Evolutionary conservation across 495 filamentous ascomycete genomes (phyloP).

Genomic region (Astrothelium subdiscretum): DNA sequence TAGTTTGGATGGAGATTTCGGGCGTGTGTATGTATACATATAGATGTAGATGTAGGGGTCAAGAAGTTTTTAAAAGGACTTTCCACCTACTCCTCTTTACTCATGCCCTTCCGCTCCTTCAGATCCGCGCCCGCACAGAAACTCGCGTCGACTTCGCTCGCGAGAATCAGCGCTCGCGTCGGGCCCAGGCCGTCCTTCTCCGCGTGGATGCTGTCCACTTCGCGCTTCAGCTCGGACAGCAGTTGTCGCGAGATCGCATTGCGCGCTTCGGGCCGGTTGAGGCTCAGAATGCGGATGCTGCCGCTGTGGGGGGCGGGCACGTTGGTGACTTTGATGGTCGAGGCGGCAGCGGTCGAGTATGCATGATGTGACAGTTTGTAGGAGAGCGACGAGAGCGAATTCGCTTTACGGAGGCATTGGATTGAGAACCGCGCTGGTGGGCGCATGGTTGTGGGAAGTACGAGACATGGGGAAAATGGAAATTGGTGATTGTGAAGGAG

Average conservation of each 20-base stretch:
- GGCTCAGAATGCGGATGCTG: constrained; percentile 73
- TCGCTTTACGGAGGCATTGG: neutral
- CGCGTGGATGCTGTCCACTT: constrained; percentile 52
- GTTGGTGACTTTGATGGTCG: constrained; percentile 49
- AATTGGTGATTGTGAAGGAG: neutral
- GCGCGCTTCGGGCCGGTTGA: constrained; percentile 71
- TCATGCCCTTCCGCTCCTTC: constrained; percentile 73
- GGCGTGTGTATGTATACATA: neutral
- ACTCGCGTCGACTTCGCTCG: constrained; percentile 60
- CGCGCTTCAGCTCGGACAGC: constrained; percentile 53
- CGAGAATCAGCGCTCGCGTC: constrained; percentile 69
- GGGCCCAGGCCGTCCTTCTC: constrained; percentile 50
- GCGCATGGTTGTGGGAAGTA: neutral
- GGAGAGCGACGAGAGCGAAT: neutral
- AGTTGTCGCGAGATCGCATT: constrained; percentile 82
- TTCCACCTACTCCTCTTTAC: constrained; percentile 53
- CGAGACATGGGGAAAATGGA: neutral
- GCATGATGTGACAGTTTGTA: neutral
- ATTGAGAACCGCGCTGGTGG: neutral
- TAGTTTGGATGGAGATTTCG: neutral
- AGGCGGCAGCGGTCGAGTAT: constrained; percentile 4
- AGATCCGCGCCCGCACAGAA: constrained; percentile 95
- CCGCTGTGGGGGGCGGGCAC: constrained; percentile 71
- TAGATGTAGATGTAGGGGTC: neutral
- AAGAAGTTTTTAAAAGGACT: no score